phyloP scores from a whole-genome alignment of 2,329 filamentous ascomycete genomes.

The Aureobasidium sp. region DNA sequence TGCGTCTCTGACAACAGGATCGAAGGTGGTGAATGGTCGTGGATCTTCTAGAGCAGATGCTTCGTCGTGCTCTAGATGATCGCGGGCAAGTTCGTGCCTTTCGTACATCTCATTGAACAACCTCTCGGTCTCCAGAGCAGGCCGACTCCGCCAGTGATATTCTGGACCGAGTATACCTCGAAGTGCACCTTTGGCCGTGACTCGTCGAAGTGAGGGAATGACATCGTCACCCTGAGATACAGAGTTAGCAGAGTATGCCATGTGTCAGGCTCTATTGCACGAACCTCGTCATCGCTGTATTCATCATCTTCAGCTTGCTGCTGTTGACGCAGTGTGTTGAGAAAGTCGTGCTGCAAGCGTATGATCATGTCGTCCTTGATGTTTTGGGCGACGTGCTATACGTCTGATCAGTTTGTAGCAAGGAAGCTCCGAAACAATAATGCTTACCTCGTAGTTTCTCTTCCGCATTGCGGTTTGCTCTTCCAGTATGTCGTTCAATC shows the following conservation, averaged over 20 bases:
- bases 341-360: slow-evolving; percentile 26
- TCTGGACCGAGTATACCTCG: slow-evolving; percentile 23
- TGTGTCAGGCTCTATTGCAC: slow-evolving; percentile 13
- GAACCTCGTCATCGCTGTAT: slow-evolving; percentile 37
- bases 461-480: slow-evolving; percentile 31
- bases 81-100: slow-evolving; percentile 17
- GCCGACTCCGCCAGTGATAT: slow-evolving; percentile 36
- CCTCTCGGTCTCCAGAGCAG: slow-evolving; percentile 34
- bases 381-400: slow-evolving; percentile 20
- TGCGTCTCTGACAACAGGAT: slow-evolving; percentile 34
- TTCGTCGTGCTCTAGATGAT: slow-evolving; percentile 14
- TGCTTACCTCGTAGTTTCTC: slow-evolving; percentile 33
- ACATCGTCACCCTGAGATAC: slow-evolving; percentile 16
- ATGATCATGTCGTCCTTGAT: slow-evolving; percentile 24
- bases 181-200: slow-evolving; percentile 22
- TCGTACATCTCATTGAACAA: slow-evolving; percentile 28
- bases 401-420: background rate
- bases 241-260: background rate
- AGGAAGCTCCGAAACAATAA: slow-evolving; percentile 28
- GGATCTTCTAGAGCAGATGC: slow-evolving; percentile 12
- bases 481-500: slow-evolving; percentile 30
- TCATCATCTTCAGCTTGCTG: slow-evolving; percentile 28
- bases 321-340: slow-evolving; percentile 33
- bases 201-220: slow-evolving; percentile 31
- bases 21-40: slow-evolving; percentile 36